Evolutionary conservation across 257 asterid genomes (phyloP), one percentile per base, ranked within the genome.

Genomic region (Solanum boliviense): DNA sequence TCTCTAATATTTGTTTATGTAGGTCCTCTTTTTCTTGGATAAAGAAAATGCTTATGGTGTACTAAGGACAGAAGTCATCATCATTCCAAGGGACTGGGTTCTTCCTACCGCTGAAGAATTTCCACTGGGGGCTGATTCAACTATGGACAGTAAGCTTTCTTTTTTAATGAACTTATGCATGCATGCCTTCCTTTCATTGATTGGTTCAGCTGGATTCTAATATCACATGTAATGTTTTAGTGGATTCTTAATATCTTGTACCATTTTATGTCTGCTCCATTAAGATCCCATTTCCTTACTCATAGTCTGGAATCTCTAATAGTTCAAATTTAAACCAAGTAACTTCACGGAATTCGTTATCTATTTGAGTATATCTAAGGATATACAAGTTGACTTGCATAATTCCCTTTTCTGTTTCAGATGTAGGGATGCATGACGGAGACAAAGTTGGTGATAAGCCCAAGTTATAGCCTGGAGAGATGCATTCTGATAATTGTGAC

Each of bases 1-100:
- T 3, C 21, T 72, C 44, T 15, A 35, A 13, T 85, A 16, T 27
- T 20, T 85, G 36, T 48, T 67, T 36, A 32, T 71, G 11, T 89
- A 91, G 90, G 89, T 88, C 25, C 89, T 90, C 13, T 88, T 91
- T 86, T 88, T 86, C 44, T 31, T 34, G 60, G 86, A 65, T 75
- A 88, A 88, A 36, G 91, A 84, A 78, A 56, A 86, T 12, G 5
- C 65, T 36, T 67, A 34, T 56, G 87, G 90, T n/a, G 27, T 32
- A 38, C 32, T 13, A 85, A 87, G 79, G 86, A 65, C 38, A 4
- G 46, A 75, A 29, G 10, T 85, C 83, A 75, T 86, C 34, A 34
- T 91, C 72, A 87, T 46, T 86, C 90, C 92, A 71, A 46, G 18
- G 56, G 56, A 86, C 85, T 89, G 89, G 88, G 34, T 88, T 84